Conservation (phyloP, 2,329 filamentous ascomycete genomes). For the Acrocalymma vagum region DNA sequence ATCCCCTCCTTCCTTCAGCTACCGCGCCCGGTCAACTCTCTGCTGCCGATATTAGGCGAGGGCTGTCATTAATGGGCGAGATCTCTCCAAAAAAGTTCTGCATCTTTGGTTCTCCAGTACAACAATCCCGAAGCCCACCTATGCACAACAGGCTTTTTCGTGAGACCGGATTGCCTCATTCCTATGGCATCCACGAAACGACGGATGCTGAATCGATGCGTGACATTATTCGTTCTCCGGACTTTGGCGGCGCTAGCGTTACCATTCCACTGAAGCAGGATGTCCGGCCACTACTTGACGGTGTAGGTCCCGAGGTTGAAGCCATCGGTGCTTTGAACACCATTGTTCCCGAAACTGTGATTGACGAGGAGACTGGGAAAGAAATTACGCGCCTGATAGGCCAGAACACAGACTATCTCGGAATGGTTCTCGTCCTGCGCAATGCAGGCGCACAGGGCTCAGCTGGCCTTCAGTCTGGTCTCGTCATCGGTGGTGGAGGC, state of each 20-base stretch:
- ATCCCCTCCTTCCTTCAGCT: constrained; percentile 87
- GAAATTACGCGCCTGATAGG: constrained; percentile 69
- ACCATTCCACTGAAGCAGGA: constrained; percentile 96
- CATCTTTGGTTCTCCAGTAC: constrained; percentile 87
- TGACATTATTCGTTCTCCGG: constrained; percentile 70
- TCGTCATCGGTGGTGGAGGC: constrained; percentile 91
- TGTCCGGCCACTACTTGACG: constrained; percentile 82
- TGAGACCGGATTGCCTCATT: constrained; percentile 80
- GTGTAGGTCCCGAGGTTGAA: constrained; percentile 78
- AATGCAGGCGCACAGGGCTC: constrained; percentile 63
- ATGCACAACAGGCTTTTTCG: constrained; percentile 88
- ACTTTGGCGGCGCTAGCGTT: constrained; percentile 93
- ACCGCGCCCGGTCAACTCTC: constrained; percentile 94
- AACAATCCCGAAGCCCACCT: constrained; percentile 82
- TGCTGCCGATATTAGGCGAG: constrained; percentile 84
- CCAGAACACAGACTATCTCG: constrained; percentile 95
- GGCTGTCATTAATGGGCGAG: constrained; percentile 79
- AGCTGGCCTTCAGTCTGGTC: constrained; percentile 62
- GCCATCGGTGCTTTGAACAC: constrained; percentile 95
- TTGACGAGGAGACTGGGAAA: constrained; percentile 50
- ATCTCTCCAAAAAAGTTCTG: constrained; percentile 80
- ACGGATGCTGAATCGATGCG: constrained; percentile 66
- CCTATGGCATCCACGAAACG: constrained; percentile 82
- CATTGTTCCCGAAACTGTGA: constrained; percentile 69
- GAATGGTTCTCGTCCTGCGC: constrained; percentile 83